phyloP scores from a whole-genome alignment of 176 grass and related monocot species.

The Carex littledalei region DNA sequence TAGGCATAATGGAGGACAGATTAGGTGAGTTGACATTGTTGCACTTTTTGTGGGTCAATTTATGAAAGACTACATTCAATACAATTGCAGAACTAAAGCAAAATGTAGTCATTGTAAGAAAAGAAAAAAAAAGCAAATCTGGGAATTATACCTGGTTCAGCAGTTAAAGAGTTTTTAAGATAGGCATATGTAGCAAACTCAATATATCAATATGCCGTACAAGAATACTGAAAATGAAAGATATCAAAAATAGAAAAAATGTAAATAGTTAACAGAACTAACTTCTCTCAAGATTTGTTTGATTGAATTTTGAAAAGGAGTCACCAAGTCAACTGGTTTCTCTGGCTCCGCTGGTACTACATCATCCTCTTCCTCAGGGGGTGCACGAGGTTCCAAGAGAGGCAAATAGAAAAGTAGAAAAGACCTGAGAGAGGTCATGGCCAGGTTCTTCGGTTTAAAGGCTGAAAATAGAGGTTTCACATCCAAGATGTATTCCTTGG shows the following conservation, averaged over 20 bases:
- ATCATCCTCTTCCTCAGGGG: slow-evolving; percentile 49
- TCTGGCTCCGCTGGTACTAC: slow-evolving; percentile 34
- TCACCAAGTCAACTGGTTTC: slow-evolving; percentile 57
- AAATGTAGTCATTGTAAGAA: not conserved
- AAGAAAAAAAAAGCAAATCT: not conserved
- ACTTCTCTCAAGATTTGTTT: slow-evolving; percentile 89
- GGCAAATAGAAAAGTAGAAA: slow-evolving; percentile 91
- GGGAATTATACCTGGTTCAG: not conserved
- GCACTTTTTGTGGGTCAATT: not conserved
- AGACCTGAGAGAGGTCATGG: slow-evolving; percentile 76
- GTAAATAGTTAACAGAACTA: slow-evolving; percentile 19
- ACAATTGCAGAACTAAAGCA: not conserved
- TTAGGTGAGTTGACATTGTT: not conserved
- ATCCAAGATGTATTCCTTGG: slow-evolving; percentile 78
- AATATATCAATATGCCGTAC: not conserved
- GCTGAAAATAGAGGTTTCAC: slow-evolving; percentile 79
- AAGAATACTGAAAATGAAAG: not conserved
- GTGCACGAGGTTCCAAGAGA: slow-evolving; percentile 62
- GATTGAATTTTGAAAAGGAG: slow-evolving; percentile 80
- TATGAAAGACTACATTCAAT: not conserved
- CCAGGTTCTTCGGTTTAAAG: slow-evolving; percentile 64
- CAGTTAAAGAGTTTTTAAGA: not conserved
- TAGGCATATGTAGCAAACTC: not conserved
- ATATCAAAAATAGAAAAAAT: not conserved
- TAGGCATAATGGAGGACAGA: not conserved